Percentiles rank a stretch among this genome's conserved stretches.
Conservation (phyloP, 2,329 filamentous ascomycete species). For the Ophiocordyceps robertsii region DNA sequence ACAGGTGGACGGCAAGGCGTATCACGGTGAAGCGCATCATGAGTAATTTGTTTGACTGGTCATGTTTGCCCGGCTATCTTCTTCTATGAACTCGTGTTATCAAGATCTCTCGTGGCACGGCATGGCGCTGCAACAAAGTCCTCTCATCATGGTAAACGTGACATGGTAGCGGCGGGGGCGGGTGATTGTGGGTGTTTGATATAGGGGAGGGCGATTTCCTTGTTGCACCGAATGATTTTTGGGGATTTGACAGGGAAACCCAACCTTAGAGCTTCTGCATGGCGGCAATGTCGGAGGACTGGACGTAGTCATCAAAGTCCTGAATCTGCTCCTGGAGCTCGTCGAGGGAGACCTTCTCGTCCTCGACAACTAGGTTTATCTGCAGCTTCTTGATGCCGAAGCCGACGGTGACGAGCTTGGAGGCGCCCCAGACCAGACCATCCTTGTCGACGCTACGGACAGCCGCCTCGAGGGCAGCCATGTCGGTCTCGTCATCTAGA, state of each 20-base stretch:
- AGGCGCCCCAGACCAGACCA: slow-evolving; percentile 90
- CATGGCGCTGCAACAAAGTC: background rate
- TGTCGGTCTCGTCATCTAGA: slow-evolving; percentile 83
- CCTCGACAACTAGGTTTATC: slow-evolving; percentile 95
- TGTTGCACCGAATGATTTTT: no score
- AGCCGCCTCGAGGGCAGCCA: slow-evolving; percentile 64
- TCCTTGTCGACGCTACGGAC: slow-evolving; percentile 82
- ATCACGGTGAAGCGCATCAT: background rate
- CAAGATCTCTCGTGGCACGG: slow-evolving; percentile 1
- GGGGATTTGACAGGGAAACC: no score
- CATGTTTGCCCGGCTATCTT: background rate
- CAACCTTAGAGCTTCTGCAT: slow-evolving; percentile 77
- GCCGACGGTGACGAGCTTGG: slow-evolving; percentile 78
- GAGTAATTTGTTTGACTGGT: background rate
- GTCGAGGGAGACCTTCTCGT: slow-evolving; percentile 82
- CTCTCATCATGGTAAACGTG: background rate
- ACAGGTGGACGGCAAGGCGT: background rate
- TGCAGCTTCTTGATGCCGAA: slow-evolving; percentile 99
- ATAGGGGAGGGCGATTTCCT: no score
- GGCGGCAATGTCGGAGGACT: slow-evolving; percentile 81
- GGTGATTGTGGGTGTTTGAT: no score
- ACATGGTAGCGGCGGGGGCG: no score
- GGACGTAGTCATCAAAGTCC: slow-evolving; percentile 86
- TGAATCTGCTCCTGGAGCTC: slow-evolving; percentile 77
- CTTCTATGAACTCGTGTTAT: slow-evolving; percentile 1